Evolutionary conservation across 352 stramenopile genomes (phyloP).

Genomic region (Plasmopara viticola): DNA sequence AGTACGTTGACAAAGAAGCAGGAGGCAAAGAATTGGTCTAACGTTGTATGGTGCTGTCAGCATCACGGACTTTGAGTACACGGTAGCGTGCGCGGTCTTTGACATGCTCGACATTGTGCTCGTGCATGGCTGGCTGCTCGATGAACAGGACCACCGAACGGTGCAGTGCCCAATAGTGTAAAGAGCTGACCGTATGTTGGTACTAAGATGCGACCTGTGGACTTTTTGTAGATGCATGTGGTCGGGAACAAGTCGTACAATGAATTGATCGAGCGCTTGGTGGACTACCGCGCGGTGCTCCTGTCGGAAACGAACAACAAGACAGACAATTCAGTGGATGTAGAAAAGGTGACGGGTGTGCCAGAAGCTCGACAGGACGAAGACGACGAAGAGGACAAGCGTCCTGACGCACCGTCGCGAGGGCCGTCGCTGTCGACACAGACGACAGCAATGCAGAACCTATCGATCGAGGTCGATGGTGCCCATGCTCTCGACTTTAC

Average conservation of each 20-base stretch:
- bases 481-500: constrained; percentile 1
- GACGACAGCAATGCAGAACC: constrained; percentile 18
- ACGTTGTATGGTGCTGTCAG: constrained; percentile 12
- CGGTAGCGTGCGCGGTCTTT: constrained; percentile 90
- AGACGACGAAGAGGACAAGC: constrained; percentile 16
- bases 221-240: constrained; percentile 40
- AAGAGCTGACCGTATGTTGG: not conserved
- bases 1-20: constrained; percentile 25
- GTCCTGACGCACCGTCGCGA: constrained; percentile 5
- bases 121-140: constrained; percentile 97
- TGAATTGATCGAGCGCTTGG: constrained; percentile 92
- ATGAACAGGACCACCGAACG: constrained; percentile 85
- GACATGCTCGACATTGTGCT: constrained; percentile 94
- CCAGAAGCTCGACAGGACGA: constrained; percentile 1
- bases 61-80: constrained; percentile 94
- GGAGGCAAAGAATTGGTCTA: too few relatives aligned
- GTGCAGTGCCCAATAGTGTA: constrained; percentile 16
- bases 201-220: constrained; percentile 7
- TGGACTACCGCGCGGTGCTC: constrained; percentile 79
- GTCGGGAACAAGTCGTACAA: constrained; percentile 95
- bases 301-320: constrained; percentile 14
- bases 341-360: not conserved
- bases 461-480: constrained; percentile 42
- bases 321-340: constrained; percentile 34
- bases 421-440: constrained; percentile 9